Percentiles rank a stretch among this genome's conserved stretches.
Conservation (phyloP, 257 asterid genomes). For the Phtheirospermum japonicum region DNA sequence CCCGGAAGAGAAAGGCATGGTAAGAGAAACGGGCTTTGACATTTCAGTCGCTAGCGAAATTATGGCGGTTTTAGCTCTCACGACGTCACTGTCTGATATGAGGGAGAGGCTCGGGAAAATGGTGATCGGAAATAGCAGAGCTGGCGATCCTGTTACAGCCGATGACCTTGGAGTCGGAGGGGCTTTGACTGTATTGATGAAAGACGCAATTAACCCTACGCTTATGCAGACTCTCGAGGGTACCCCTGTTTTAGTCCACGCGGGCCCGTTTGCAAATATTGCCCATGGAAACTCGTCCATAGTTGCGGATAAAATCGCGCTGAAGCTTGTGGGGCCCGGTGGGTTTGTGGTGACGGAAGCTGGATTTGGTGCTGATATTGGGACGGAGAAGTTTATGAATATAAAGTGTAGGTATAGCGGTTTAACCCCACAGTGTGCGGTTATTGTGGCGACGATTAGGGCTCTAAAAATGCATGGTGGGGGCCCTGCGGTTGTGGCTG, state of each 20-base stretch:
- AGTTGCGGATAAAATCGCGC: constrained; percentile 88
- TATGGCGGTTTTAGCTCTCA: constrained; percentile 97
- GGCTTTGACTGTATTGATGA: constrained; percentile 89
- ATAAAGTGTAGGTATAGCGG: constrained; percentile 96
- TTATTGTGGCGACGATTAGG: constrained; percentile 88
- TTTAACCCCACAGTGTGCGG: constrained; percentile 84
- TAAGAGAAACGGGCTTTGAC: constrained; percentile 92
- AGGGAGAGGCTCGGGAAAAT: constrained; percentile 95
- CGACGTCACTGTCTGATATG: constrained; percentile 88
- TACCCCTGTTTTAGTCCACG: constrained; percentile 91
- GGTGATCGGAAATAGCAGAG: constrained; percentile 94
- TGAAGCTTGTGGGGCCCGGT: constrained; percentile 91
- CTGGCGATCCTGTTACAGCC: constrained; percentile 91
- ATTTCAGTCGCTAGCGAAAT: constrained; percentile 96
- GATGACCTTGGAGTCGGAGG: constrained; percentile 98
- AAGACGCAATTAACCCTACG: constrained; percentile 94
- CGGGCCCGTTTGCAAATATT: constrained; percentile 95
- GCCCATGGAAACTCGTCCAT: constrained; percentile 97
- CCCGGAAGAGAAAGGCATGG: constrained; percentile 98
- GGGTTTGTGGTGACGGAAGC: constrained; percentile 97
- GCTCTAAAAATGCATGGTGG: constrained; percentile 99
- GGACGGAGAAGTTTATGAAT: constrained; percentile 94
- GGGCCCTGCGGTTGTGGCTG: constrained; percentile 92
- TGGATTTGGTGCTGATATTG: constrained; percentile 97
- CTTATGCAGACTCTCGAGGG: constrained; percentile 98